These are phyloP conservation scores for Boletus subparvulus DNA, from an alignment of 768 basidiomycete species.

Conservation along the genomic window DNA sequence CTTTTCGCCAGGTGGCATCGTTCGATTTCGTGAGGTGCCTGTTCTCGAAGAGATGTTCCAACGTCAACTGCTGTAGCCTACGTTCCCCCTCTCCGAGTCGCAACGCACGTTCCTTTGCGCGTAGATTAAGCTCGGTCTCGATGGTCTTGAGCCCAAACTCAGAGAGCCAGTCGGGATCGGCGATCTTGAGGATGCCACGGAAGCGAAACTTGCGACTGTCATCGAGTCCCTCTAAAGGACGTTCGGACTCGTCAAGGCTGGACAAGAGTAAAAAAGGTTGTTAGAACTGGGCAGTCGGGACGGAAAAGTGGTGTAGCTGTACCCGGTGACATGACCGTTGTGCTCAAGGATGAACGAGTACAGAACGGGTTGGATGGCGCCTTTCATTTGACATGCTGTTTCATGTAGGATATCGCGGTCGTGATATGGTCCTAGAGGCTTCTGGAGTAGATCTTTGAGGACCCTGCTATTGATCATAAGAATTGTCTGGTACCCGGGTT, in stretches of 20 bases:
- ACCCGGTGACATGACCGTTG: slow-evolving; percentile 28
- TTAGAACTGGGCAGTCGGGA: neutral
- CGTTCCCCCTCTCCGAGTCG: slow-evolving; percentile 16
- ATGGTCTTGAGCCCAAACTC: slow-evolving; percentile 41
- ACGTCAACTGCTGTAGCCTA: slow-evolving; percentile 30
- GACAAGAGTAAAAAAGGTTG: neutral
- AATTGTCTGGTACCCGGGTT: neutral
- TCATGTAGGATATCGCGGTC: slow-evolving; percentile 26
- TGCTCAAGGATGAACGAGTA: slow-evolving; percentile 33
- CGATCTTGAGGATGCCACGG: slow-evolving; percentile 51
- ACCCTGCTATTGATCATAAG: slow-evolving; percentile 20
- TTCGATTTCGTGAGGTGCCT: slow-evolving; percentile 13
- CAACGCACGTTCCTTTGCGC: slow-evolving; percentile 34
- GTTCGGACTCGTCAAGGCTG: slow-evolving; percentile 52
- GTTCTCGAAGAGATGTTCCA: slow-evolving; percentile 35
- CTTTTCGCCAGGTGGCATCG: slow-evolving; percentile 15
- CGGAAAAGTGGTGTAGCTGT: neutral
- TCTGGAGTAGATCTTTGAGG: slow-evolving; percentile 24
- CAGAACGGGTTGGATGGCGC: slow-evolving; percentile 16
- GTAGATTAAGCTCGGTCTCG: slow-evolving; percentile 43
- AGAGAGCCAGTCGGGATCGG: slow-evolving; percentile 50
- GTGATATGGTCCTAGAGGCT: slow-evolving; percentile 32
- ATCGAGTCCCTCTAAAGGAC: slow-evolving; percentile 26
- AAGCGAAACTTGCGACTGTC: slow-evolving; percentile 43
- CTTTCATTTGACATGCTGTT: slow-evolving; percentile 17